Evolutionary conservation across 1,284 basidiomycete genomes (phyloP), one percentile per base, ranked within the genome.

Genomic region (Retiboletus flavoniger): DNA sequence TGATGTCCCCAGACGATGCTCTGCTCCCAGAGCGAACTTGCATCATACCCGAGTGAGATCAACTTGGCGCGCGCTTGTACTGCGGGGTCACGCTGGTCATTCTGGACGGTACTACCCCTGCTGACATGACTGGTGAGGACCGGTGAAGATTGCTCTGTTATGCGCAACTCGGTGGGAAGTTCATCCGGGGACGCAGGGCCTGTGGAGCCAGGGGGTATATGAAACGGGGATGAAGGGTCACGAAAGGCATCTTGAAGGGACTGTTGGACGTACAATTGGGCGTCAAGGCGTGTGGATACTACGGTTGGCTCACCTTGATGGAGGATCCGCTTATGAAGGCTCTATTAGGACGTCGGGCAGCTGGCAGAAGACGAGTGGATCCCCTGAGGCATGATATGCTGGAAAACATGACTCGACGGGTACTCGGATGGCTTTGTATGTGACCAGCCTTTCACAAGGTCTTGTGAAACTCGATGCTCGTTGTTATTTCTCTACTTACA

Each of bases 1-100:
- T 85, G 82, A 62, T 90, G 83, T 46, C 88, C 88, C 88, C 88
- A 90, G 1, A 79, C 81, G 13, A 91, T 78, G 17, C 70, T 73
- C 66, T 90, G 87, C 63, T 87, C 85, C 82, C 82, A 88, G 56
- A 89, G 82, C 17, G 83, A 86, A 35, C 65, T 60, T 5, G 79
- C 75, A 61, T 88, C 84, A 55, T 80, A 83, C 0, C 86, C 84
- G 8, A 76, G 71, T 26, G 73, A 74, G 0, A 67, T 60, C 19
- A 89, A 64, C 57, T 74, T 75, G 35, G 62, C 60, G 26, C 71
- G 71, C 1, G 79, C 85, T 46, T 76, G 72, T 31, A 72, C 68
- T 14, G 70, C 64, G 11, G 50, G 51, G 38, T 63, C 47, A 1
- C 14, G 40, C 7, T 47, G 55, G 38, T 53, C 51, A 7, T 24